Evolutionary conservation across 371 early-diverging fungal genomes (phyloP).

Genomic region (Mortierella sp.): DNA sequence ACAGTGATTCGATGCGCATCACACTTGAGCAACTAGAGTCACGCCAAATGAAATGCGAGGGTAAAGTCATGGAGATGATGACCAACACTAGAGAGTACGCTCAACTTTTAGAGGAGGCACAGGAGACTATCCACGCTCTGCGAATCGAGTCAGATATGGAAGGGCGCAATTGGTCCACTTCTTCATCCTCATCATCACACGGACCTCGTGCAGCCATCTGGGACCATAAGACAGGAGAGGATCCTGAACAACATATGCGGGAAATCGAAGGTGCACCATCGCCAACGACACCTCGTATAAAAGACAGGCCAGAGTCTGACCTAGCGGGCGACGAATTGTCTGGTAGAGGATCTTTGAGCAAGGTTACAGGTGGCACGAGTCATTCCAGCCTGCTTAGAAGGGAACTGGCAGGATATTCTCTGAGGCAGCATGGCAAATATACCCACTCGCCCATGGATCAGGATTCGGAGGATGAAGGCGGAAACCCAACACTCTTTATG

Average conservation of each 20-base stretch:
- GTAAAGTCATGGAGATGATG: conserved; percentile 68
- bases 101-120: conserved; percentile 69
- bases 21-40: conserved; percentile 72
- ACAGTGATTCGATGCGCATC: conserved; percentile 68
- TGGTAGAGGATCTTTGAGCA: conserved; percentile 6
- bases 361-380: background rate
- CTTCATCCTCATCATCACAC: conserved; percentile 21
- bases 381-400: conserved; percentile 12
- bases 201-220: conserved; percentile 40
- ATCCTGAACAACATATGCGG: conserved; percentile 12
- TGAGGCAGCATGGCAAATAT: background rate
- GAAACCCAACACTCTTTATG: background rate
- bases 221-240: conserved; percentile 44
- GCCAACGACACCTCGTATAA: background rate
- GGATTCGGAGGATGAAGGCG: background rate
- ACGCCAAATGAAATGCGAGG: conserved; percentile 70
- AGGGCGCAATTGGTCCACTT: conserved; percentile 48
- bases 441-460: conserved; percentile 8
- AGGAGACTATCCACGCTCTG: conserved; percentile 68
- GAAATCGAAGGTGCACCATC: background rate
- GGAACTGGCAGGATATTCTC: conserved; percentile 2
- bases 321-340: conserved; percentile 19
- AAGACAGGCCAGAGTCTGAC: background rate
- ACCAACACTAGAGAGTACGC: conserved; percentile 75
- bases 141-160: conserved; percentile 46